Conservation (phyloP, 805 yeast species). For the Alloascoidea africana region DNA sequence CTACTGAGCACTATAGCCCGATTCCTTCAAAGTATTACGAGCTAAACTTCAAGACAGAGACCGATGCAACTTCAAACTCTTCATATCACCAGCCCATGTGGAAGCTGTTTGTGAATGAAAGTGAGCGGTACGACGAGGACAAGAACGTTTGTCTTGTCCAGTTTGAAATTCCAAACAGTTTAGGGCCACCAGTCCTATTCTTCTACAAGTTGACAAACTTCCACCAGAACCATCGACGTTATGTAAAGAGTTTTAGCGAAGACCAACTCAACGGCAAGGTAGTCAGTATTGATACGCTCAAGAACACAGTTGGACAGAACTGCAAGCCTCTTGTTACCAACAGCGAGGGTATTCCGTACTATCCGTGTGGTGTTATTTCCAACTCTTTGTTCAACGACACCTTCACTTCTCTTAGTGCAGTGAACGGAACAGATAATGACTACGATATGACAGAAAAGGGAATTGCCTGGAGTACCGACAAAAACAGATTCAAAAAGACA, state of each 20-base stretch:
- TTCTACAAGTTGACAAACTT: constrained; percentile 85
- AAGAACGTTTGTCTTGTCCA: constrained; percentile 42
- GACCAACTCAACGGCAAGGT: constrained; percentile 71
- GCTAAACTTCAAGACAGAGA: constrained; percentile 41
- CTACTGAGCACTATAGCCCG: constrained; percentile 21
- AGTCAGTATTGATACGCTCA: constrained; percentile 33
- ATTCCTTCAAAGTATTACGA: constrained; percentile 47
- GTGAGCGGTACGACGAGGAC: constrained; percentile 22
- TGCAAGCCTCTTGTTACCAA: constrained; percentile 51
- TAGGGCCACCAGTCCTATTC: constrained; percentile 56
- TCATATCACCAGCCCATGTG: constrained; percentile 40
- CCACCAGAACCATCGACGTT: constrained; percentile 89
- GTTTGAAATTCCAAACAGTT: constrained; percentile 57
- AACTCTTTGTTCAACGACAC: constrained; percentile 89
- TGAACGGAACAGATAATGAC: constrained; percentile 13
- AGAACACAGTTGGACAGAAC: constrained; percentile 20
- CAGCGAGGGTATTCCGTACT: constrained; percentile 43
- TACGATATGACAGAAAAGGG: constrained; percentile 34
- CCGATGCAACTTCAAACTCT: constrained; percentile 14
- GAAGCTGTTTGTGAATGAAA: constrained; percentile 29
- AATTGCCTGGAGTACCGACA: constrained; percentile 80
- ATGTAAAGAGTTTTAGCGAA: constrained; percentile 73
- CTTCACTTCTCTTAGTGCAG: constrained; percentile 34
- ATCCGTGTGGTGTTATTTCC: constrained; percentile 94
- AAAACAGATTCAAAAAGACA: constrained; percentile 57